phyloP scores from a whole-genome alignment of 1,284 basidiomycete species.

The Ustilago vetiveriae region DNA sequence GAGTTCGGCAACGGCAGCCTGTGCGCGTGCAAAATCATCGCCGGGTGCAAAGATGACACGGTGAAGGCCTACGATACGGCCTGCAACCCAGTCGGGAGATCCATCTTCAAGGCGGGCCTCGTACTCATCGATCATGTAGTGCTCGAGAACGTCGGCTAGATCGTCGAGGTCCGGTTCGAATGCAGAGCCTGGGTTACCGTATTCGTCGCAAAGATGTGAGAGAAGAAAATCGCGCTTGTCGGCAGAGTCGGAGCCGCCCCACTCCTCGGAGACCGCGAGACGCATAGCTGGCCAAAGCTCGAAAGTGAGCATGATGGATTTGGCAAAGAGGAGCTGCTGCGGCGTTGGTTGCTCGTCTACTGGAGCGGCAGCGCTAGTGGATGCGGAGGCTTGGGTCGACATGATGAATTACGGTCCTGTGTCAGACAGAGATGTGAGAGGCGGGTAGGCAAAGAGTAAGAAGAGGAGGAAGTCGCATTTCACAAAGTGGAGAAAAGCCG shows the following conservation, averaged over 20 bases:
- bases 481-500: slow-evolving; percentile 1
- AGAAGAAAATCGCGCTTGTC: slow-evolving; percentile 62
- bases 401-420: no score
- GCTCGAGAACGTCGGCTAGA: slow-evolving; percentile 57
- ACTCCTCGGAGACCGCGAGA: slow-evolving; percentile 60
- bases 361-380: slow-evolving; percentile 13
- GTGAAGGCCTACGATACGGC: slow-evolving; percentile 51
- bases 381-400: slow-evolving; percentile 20
- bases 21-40: slow-evolving; percentile 29
- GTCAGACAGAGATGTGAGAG: no score
- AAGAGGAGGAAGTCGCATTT: no score
- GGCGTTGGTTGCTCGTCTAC: slow-evolving; percentile 36
- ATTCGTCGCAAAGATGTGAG: slow-evolving; percentile 59
- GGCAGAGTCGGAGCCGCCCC: slow-evolving; percentile 61
- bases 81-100: slow-evolving; percentile 53
- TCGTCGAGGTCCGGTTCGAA: slow-evolving; percentile 61
- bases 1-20: slow-evolving; percentile 44
- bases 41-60: slow-evolving; percentile 49
- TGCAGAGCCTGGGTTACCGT: slow-evolving; percentile 44
- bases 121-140: slow-evolving; percentile 63
- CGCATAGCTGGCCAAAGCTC: slow-evolving; percentile 64
- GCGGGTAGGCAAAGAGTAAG: no score
- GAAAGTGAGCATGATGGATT: slow-evolving; percentile 57
- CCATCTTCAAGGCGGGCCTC: slow-evolving; percentile 63
- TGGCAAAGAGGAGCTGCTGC: slow-evolving; percentile 62